Conservation (phyloP, 352 stramenopile genomes). For the Phytophthora nicotianae region DNA sequence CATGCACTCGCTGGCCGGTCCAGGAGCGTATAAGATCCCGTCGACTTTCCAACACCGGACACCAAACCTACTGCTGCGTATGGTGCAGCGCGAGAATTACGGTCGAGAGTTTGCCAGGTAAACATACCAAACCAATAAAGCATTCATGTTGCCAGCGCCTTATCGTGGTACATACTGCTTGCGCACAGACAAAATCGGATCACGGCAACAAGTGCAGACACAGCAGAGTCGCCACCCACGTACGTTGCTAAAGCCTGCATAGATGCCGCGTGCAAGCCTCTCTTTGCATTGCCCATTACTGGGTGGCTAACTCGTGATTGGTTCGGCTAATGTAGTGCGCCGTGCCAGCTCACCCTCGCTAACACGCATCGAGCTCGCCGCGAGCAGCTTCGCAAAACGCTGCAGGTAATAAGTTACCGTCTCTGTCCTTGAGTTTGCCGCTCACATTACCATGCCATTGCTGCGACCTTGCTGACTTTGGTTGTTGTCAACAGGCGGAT, state of each 20-base stretch:
- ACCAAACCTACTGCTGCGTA: slow-evolving; percentile 46
- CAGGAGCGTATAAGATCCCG: slow-evolving; percentile 62
- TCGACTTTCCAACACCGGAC: slow-evolving; percentile 48
- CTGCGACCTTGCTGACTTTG: slow-evolving; percentile 5
- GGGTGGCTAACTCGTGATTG: slow-evolving; percentile 32
- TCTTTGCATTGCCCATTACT: slow-evolving; percentile 20
- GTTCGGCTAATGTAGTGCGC: slow-evolving; percentile 9
- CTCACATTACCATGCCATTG: slow-evolving; percentile 5
- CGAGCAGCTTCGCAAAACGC: slow-evolving; percentile 37
- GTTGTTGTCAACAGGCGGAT: slow-evolving; percentile 10
- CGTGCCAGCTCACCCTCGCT: slow-evolving; percentile 32
- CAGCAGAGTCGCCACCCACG: slow-evolving; percentile 11
- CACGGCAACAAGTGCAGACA: slow-evolving; percentile 8
- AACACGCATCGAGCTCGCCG: slow-evolving; percentile 45
- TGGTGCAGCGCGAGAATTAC: slow-evolving; percentile 56
- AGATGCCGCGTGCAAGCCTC: slow-evolving; percentile 13
- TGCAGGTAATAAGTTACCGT: slow-evolving; percentile 9
- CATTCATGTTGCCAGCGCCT: slow-evolving; percentile 12
- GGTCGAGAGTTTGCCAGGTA: slow-evolving; percentile 67
- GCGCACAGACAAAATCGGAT: slow-evolving; percentile 35
- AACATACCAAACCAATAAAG: not conserved
- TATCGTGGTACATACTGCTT: slow-evolving; percentile 10
- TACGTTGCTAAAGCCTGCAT: slow-evolving; percentile 24
- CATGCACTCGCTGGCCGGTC: slow-evolving; percentile 47
- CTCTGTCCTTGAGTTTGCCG: slow-evolving; percentile 3